phyloP scores from a whole-genome alignment of 2,329 filamentous ascomycete species.

The Trichoderma sp. region DNA sequence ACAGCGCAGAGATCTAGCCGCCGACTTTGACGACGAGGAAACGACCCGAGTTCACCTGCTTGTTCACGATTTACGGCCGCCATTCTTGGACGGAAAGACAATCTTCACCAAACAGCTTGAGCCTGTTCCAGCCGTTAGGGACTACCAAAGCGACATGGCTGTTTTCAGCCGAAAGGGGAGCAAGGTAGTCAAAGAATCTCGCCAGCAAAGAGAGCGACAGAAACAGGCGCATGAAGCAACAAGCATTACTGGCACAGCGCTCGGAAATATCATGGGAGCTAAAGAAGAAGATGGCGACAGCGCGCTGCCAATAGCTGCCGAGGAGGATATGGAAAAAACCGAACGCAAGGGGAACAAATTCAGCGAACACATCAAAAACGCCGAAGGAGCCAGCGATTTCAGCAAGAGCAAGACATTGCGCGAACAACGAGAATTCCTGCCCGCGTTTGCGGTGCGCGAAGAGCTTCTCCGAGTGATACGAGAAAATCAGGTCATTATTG shows the following conservation, averaged over 20 bases:
- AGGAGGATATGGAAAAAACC: constrained; percentile 64
- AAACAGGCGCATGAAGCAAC: constrained; percentile 95
- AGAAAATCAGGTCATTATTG: constrained; percentile 96
- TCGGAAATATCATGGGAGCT: constrained; percentile 94
- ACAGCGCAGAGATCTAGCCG: constrained; percentile 78
- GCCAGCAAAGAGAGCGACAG: constrained; percentile 89
- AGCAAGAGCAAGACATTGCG: constrained; percentile 87
- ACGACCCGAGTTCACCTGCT: constrained; percentile 84
- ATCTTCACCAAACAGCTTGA: constrained; percentile 98
- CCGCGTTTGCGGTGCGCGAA: constrained; percentile 94
- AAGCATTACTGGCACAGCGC: constrained; percentile 83
- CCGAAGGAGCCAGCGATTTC: constrained; percentile 83
- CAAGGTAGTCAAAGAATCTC: constrained; percentile 84
- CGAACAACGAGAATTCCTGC: constrained; percentile 90
- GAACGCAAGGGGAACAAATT: constrained; percentile 68
- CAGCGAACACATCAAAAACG: constrained; percentile 84
- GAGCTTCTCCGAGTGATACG: constrained; percentile 88
- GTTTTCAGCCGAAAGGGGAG: constrained; percentile 96
- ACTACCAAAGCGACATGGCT: constrained; percentile 97
- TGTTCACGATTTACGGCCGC: constrained; percentile 90
- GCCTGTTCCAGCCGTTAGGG: constrained; percentile 87
- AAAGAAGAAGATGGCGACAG: constrained; percentile 93
- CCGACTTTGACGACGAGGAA: constrained; percentile 90
- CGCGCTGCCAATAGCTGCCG: constrained; percentile 73
- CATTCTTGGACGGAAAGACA: constrained; percentile 90